Conservation (phyloP, 495 filamentous ascomycete species). For the Penicillium pulvis region DNA sequence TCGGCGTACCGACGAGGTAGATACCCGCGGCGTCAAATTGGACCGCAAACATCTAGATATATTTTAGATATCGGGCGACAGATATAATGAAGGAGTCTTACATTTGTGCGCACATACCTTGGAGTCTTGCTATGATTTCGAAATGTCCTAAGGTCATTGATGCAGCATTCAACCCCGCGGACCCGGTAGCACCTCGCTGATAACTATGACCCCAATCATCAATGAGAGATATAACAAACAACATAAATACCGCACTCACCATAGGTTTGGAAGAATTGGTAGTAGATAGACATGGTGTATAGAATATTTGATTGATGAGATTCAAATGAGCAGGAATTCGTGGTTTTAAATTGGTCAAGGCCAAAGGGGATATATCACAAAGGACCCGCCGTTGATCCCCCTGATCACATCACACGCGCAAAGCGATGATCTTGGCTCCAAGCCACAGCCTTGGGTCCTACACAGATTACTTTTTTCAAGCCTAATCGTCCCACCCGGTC, state of each 20-base stretch:
- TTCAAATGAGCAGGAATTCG: neutral
- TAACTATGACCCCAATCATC: neutral
- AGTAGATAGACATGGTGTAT: neutral
- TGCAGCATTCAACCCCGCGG: neutral
- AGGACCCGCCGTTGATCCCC: conserved; percentile 1
- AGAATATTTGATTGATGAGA: neutral
- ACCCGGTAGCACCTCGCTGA: neutral
- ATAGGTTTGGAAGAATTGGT: neutral
- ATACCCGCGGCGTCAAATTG: conserved; percentile 27
- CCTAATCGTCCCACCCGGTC: conserved; percentile 4
- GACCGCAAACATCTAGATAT: conserved; percentile 21
- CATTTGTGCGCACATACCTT: neutral
- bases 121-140: neutral
- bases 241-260: neutral
- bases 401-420: conserved; percentile 2
- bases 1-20: conserved; percentile 27
- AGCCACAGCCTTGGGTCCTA: conserved; percentile 2
- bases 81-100: neutral
- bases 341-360: conserved; percentile 1
- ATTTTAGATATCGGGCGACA: neutral
- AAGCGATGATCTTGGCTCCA: neutral
- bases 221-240: neutral
- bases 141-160: neutral
- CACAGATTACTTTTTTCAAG: neutral
- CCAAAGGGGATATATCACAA: neutral